Evolutionary conservation across 1,139 yeast species (phyloP).

Genomic region (Williopsis jadinii): DNA sequence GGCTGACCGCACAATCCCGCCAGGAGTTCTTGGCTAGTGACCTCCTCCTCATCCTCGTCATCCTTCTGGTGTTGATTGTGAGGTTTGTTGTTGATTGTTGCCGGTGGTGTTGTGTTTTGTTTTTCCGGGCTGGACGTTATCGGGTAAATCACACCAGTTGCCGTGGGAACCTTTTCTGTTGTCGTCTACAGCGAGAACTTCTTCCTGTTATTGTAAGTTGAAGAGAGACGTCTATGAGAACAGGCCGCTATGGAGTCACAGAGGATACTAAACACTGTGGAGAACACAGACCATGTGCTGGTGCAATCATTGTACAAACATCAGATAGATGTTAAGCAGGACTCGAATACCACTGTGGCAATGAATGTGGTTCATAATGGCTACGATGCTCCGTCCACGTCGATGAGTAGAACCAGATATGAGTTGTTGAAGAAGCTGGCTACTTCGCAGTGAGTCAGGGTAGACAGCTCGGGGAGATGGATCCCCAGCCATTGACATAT

Average conservation of each 20-base stretch:
- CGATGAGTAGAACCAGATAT: slow-evolving; percentile 2
- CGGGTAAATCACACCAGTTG: too few relatives aligned
- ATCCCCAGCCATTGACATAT: too few relatives aligned
- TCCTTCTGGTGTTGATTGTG: too few relatives aligned
- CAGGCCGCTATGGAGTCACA: not conserved
- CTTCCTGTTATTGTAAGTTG: not conserved
- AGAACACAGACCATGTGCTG: slow-evolving; percentile 11
- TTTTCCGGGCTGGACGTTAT: too few relatives aligned
- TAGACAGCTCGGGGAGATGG: not conserved
- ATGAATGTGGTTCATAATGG: slow-evolving; percentile 3
- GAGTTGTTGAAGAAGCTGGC: slow-evolving; percentile 3
- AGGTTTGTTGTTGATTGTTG: too few relatives aligned
- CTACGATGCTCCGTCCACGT: not conserved
- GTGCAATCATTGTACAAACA: slow-evolving; percentile 6
- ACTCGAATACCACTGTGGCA: not conserved
- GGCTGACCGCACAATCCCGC: too few relatives aligned
- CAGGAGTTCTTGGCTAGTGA: too few relatives aligned
- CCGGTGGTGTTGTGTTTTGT: too few relatives aligned
- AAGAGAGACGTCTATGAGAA: too few relatives aligned
- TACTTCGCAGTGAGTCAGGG: not conserved
- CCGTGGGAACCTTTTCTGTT: too few relatives aligned
- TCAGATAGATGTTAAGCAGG: not conserved
- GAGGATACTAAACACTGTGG: slow-evolving; percentile 8
- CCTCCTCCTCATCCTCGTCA: too few relatives aligned
- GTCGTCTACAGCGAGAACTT: not conserved